These are phyloP conservation scores for Erodium trifolium DNA, from an alignment of 441 rosid genomes.

Conservation along the genomic window DNA sequence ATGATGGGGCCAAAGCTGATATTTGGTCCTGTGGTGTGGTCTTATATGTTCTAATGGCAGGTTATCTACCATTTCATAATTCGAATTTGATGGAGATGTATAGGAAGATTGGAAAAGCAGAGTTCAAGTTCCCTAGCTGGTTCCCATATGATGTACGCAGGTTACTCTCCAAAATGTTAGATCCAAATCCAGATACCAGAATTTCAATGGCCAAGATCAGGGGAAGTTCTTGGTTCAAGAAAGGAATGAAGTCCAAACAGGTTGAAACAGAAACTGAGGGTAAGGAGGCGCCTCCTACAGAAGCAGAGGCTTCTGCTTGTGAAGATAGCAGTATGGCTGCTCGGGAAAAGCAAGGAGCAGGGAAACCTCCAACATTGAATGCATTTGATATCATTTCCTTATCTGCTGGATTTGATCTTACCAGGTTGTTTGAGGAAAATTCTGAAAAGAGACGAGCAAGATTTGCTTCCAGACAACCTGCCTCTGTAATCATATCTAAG, in stretches of 20 bases:
- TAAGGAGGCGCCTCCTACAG: background rate
- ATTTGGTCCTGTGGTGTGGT: slow-evolving; percentile 88
- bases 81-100: slow-evolving; percentile 75
- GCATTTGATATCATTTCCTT: slow-evolving; percentile 42
- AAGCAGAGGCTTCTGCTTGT: background rate
- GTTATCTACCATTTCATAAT: slow-evolving; percentile 67
- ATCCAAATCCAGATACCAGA: slow-evolving; percentile 45
- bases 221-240: slow-evolving; percentile 55
- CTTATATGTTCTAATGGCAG: slow-evolving; percentile 65
- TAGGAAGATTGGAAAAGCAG: slow-evolving; percentile 54
- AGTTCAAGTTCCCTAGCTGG: slow-evolving; percentile 67
- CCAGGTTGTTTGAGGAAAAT: background rate
- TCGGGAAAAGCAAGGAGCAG: background rate
- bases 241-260: slow-evolving; percentile 58
- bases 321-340: background rate
- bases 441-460: background rate
- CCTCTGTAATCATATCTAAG: background rate
- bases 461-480: background rate
- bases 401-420: background rate
- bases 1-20: slow-evolving; percentile 78
- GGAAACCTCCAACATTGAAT: slow-evolving; percentile 58
- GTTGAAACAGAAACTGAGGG: slow-evolving; percentile 19
- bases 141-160: slow-evolving; percentile 51
- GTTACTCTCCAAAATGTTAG: slow-evolving; percentile 48
- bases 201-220: slow-evolving; percentile 51